Evolutionary conservation across 805 yeast genomes (phyloP).

Genomic region (Candida sakaeoensis): DNA sequence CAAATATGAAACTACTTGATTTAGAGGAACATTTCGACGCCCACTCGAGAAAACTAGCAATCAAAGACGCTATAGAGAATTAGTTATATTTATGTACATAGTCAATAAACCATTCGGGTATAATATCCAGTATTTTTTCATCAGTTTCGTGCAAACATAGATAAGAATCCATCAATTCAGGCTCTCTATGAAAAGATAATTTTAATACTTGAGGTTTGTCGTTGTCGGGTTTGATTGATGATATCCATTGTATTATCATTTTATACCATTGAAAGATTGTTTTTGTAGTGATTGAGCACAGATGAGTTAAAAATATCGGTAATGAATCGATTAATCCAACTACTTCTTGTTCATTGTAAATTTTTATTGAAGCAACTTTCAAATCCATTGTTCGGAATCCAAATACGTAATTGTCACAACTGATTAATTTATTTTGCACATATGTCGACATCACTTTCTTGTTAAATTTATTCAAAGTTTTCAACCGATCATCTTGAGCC

Average conservation of each 20-base stretch:
- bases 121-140: constrained; percentile 8
- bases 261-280: constrained; percentile 16
- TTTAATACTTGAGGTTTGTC: constrained; percentile 5
- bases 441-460: constrained; percentile 15
- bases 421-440: constrained; percentile 18
- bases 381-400: constrained; percentile 16
- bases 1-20: constrained; percentile 51
- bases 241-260: constrained; percentile 13
- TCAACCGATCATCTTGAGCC: constrained; percentile 1
- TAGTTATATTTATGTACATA: constrained; percentile 11
- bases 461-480: constrained; percentile 5
- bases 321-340: constrained; percentile 8
- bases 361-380: constrained; percentile 13
- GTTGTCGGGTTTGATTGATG: constrained; percentile 1
- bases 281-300: constrained; percentile 11
- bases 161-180: constrained; percentile 7
- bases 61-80: constrained; percentile 61
- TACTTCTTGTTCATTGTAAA: constrained; percentile 11
- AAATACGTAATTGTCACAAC: constrained; percentile 14
- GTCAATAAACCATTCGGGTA: constrained; percentile 18
- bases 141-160: constrained; percentile 4
- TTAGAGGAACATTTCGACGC: constrained; percentile 66
- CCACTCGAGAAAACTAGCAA: constrained; percentile 74
- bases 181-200: constrained; percentile 7
- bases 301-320: constrained; percentile 9